Evolutionary conservation across 2,329 filamentous ascomycete species (phyloP), one percentile per base, ranked within the genome.

Genomic region (Cadophora malorum): DNA sequence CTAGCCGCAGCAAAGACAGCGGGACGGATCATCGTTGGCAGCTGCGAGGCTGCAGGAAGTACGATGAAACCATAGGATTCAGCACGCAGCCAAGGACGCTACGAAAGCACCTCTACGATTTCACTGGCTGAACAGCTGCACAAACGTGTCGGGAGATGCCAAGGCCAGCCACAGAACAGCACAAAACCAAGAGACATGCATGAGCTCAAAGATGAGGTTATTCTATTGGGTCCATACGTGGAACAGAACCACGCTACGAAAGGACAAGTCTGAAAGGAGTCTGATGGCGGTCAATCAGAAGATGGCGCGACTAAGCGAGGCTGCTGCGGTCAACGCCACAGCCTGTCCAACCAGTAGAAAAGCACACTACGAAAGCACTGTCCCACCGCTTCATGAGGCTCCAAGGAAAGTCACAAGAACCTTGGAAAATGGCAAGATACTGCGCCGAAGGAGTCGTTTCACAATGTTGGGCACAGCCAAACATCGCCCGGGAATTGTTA

Each of bases 361-460:
- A 9, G 8, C 41, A 45, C 2, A 47, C 31, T 31, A 61, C 58
- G 58, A 61, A 61, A 61, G 58, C 49, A 61, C 58, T n/a, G 33
- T 33, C 19, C n/a, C 1, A 45, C 8, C 33, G 0, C 35, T 3
- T 12, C 21, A 3, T 28, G 58, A 61, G 38, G 38, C 58, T 49
- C 23, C 45, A 2, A 49, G 7, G 4, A 21, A 49, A 21, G 21
- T 19, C 3, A 45, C 41, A 45, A 14, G 41, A 19, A 49, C 45
- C 9, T 10, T 49, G 41, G 12, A 6, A 21, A 9, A 49, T 49
- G 45, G 41, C 45, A 49, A 49, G 12, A 14, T n/a, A 21, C n/a
- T 19, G 45, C n/a, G 4, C n/a, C 5, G 6, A 41, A 16, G 23
- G 9, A 1, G 0, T 35, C 28, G 56, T 60, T 60, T 60, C 56